Conservation (phyloP, 768 basidiomycete species). For the Agrocybe chaxingu region DNA sequence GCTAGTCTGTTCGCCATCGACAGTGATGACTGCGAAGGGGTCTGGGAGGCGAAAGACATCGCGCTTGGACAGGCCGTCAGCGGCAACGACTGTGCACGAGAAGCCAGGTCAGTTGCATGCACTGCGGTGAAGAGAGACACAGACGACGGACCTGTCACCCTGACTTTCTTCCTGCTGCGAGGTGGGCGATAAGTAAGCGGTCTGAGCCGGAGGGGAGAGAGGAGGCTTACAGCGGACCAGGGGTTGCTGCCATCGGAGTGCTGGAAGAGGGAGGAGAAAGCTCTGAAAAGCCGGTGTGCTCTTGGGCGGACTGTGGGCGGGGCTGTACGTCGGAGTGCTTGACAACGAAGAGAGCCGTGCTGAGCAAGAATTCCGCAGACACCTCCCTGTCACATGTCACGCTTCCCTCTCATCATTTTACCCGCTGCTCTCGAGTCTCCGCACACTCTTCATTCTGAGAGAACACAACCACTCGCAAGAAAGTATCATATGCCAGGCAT, state of each 20-base stretch:
- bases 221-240: constrained; percentile 40
- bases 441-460: too few relatives aligned
- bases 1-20: constrained; percentile 96
- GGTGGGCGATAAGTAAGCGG: constrained; percentile 5
- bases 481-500: too few relatives aligned
- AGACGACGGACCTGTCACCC: constrained; percentile 63
- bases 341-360: too few relatives aligned
- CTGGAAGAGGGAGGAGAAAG: not conserved
- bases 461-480: too few relatives aligned
- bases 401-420: too few relatives aligned
- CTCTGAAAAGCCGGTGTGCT: too few relatives aligned
- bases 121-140: not conserved
- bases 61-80: constrained; percentile 89
- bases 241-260: constrained; percentile 42
- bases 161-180: constrained; percentile 66
- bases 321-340: too few relatives aligned
- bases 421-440: too few relatives aligned
- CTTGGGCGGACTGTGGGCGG: too few relatives aligned
- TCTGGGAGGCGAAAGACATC: constrained; percentile 96
- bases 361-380: too few relatives aligned
- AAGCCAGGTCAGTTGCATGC: constrained; percentile 2
- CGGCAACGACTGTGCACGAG: constrained; percentile 76
- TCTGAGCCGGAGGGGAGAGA: constrained; percentile 1
- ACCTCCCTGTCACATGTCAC: too few relatives aligned
- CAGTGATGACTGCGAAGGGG: constrained; percentile 97